Evolutionary conservation across 73 alveolate species (phyloP).

Genomic region (Tetrahymena borealis): DNA sequence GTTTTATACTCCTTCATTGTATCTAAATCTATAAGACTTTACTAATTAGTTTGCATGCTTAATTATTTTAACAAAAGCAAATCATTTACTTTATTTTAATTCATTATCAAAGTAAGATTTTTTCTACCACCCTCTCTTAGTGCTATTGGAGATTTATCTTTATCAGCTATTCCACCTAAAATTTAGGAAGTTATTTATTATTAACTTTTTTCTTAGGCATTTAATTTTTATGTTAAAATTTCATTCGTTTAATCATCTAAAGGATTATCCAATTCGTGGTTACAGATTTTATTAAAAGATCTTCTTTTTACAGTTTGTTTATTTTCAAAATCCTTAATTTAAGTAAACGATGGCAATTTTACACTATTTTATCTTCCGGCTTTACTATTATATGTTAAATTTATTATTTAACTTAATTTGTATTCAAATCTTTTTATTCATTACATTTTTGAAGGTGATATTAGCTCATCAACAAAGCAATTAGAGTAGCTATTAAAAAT

Average conservation of each 20-base stretch:
- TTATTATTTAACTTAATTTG: too few relatives aligned
- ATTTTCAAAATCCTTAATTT: background rate
- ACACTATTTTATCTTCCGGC: background rate
- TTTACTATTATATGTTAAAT: too few relatives aligned
- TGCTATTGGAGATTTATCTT: background rate
- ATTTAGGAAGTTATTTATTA: background rate
- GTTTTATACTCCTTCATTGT: background rate
- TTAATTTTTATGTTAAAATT: background rate
- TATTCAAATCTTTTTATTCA: too few relatives aligned
- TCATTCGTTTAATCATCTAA: background rate
- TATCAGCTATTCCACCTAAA: background rate
- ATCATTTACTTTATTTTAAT: background rate
- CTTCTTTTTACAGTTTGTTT: background rate
- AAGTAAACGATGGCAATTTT: background rate
- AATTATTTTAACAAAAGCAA: background rate
- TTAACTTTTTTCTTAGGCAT: background rate
- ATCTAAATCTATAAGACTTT: background rate
- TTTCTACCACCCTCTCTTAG: background rate
- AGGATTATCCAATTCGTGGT: background rate
- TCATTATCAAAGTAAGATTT: background rate
- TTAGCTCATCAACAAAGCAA: too few relatives aligned
- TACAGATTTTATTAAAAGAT: background rate
- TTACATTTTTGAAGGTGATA: too few relatives aligned
- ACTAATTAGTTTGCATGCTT: background rate
- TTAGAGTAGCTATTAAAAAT: too few relatives aligned